phyloP scores from a whole-genome alignment of 2,329 filamentous ascomycete species.

The Juglanconis juglandina region DNA sequence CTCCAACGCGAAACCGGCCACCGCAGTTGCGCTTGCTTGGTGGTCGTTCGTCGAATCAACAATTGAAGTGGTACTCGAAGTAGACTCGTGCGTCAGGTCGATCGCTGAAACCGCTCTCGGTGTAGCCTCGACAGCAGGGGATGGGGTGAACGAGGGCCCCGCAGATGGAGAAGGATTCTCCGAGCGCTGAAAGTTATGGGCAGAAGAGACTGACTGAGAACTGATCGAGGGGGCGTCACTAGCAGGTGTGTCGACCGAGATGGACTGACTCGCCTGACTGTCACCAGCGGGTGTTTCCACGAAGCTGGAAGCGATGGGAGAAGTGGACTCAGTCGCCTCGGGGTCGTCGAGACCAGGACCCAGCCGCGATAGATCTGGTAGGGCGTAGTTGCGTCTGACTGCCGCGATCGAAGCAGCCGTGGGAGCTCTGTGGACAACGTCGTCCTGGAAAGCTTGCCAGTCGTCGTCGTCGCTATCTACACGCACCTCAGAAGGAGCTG shows the following conservation, averaged over 20 bases:
- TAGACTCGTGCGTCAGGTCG: background rate
- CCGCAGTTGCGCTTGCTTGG: background rate
- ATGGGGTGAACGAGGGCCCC: background rate
- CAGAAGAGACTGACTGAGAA: background rate
- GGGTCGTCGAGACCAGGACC: background rate
- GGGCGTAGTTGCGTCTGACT: background rate
- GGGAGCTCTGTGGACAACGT: background rate
- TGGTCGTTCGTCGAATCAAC: background rate
- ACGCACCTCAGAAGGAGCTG: background rate
- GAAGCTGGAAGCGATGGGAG: constrained; percentile 21
- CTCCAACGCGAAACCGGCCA: background rate
- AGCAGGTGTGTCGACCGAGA: background rate
- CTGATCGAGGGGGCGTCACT: background rate
- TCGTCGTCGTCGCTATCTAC: background rate
- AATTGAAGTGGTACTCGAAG: background rate
- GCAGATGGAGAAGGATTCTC: background rate
- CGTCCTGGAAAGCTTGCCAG: background rate
- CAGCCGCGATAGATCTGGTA: background rate
- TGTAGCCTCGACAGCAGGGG: background rate
- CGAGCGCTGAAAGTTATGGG: background rate
- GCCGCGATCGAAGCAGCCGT: background rate
- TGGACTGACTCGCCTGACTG: background rate
- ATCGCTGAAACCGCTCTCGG: background rate
- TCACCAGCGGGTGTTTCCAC: background rate
- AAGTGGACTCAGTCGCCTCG: background rate